Evolutionary conservation across 768 basidiomycete species (phyloP), one percentile per base, ranked within the genome.

Genomic region (Galerina marginata): DNA sequence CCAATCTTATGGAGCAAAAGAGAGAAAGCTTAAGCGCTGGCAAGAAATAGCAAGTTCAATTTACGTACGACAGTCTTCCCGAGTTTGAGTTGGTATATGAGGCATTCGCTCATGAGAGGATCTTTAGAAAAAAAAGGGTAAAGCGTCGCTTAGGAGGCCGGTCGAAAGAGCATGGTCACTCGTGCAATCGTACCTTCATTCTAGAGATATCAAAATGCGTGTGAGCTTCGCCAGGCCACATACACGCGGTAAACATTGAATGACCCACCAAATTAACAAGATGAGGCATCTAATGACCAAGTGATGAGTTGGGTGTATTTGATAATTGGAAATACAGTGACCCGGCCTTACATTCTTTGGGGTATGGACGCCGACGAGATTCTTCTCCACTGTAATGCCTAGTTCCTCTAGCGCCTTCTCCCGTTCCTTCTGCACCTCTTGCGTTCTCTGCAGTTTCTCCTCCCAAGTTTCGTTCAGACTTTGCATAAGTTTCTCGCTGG

Each of bases 401-500:
- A 99, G 79, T 77, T 97, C 96, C 76, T 99, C 97, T 49, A 99
- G 77, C 9, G 97, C 97, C 81, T 95, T 91, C 81, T 99, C 97
- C 62, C 97, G 87, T 77, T 99, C 96, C 70, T 91, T 92, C 80
- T 98, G 96, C 33, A 99, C 92, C 74, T 93, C 91, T 72, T 95
- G 91, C 16, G 96, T 98, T 71, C 93, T 85, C 68, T 79, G 77
- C 82, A 98, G 79, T 80, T 96, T 96, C 77, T 98, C 81, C 76
- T 99, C 95, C 96, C 95, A 98, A 6, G 94, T 97, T 78, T 96
- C 91, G 69, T 96, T 96, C 70, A 96, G 75, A 69, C 89, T 83
- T 75, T 95, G 85, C 93, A 98, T 95, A 56, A 97, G 77, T 77
- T 95, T 96, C 79, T 99, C 96, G 74, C 93, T 91, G 39, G 91